These are phyloP conservation scores for Lactarius hengduanensis DNA, from an alignment of 768 basidiomycete genomes.

Conservation along the genomic window DNA sequence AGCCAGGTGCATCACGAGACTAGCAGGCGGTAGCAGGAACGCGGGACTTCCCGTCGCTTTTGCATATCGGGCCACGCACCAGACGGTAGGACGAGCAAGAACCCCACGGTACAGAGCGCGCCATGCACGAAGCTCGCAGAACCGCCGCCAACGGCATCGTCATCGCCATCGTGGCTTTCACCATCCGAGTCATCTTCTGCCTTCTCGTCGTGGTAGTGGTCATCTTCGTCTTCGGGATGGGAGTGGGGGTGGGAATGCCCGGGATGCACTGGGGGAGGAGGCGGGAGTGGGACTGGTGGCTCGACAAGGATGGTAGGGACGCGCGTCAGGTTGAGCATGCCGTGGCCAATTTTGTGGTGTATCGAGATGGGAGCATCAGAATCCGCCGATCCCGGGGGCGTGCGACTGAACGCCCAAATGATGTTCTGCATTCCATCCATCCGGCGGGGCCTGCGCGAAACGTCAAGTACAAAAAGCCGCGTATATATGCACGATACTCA, in stretches of 20 bases:
- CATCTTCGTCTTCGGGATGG: not conserved
- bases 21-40: slow-evolving; percentile 44
- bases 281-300: not conserved
- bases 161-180: no score
- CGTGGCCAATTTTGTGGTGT: slow-evolving; percentile 46
- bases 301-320: slow-evolving; percentile 33
- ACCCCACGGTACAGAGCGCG: no score
- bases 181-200: no score
- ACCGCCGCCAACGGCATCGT: not conserved
- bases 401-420: slow-evolving; percentile 59
- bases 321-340: slow-evolving; percentile 34
- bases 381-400: slow-evolving; percentile 43
- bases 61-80: slow-evolving; percentile 56
- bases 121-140: slow-evolving; percentile 34
- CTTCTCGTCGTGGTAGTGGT: no score
- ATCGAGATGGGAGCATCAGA: slow-evolving; percentile 45
- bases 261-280: no score
- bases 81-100: slow-evolving; percentile 47
- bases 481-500: no score
- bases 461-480: no score
- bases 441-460: slow-evolving; percentile 42
- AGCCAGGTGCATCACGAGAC: no score
- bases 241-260: not conserved
- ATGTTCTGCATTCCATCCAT: slow-evolving; percentile 40
- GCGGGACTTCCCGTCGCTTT: slow-evolving; percentile 44